A percentile compares a stretch with the other conserved stretches of the same genome.
Evolutionary conservation across 257 asterid genomes (phyloP).

Genomic region (Sherardia arvensis): DNA sequence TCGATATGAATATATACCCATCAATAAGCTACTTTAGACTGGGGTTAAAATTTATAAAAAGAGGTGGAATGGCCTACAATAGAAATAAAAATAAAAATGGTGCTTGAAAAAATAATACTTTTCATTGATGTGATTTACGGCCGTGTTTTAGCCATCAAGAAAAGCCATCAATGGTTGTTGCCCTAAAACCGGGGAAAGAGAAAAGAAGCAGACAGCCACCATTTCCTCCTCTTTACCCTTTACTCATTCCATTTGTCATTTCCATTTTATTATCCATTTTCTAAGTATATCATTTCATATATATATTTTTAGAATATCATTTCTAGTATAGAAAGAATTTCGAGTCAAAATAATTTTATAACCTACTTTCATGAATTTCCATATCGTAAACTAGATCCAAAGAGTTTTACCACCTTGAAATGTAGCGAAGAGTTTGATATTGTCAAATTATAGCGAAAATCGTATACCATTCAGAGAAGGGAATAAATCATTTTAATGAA

Average conservation of each 20-base stretch:
- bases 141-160: conserved; percentile 42
- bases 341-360: too few species aligned
- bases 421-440: too few species aligned
- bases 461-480: too few species aligned
- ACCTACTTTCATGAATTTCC: too few species aligned
- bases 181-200: conserved; percentile 26
- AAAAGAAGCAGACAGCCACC: background rate
- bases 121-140: conserved; percentile 64
- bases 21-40: conserved; percentile 22
- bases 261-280: background rate
- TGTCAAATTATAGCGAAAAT: too few species aligned
- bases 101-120: conserved; percentile 30
- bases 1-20: conserved; percentile 16
- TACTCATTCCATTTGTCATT: background rate
- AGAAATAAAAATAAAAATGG: background rate
- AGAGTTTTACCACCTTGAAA: too few species aligned
- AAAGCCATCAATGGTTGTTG: conserved; percentile 20
- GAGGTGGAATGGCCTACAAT: conserved; percentile 14
- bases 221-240: conserved; percentile 11
- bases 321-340: too few species aligned
- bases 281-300: too few species aligned
- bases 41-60: conserved; percentile 19
- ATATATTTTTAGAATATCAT: too few species aligned
- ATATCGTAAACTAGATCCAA: too few species aligned
- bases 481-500: too few species aligned